Evolutionary conservation across 495 filamentous ascomycete species (phyloP), one percentile per base, ranked within the genome.

Genomic region (Daldinia childiae): DNA sequence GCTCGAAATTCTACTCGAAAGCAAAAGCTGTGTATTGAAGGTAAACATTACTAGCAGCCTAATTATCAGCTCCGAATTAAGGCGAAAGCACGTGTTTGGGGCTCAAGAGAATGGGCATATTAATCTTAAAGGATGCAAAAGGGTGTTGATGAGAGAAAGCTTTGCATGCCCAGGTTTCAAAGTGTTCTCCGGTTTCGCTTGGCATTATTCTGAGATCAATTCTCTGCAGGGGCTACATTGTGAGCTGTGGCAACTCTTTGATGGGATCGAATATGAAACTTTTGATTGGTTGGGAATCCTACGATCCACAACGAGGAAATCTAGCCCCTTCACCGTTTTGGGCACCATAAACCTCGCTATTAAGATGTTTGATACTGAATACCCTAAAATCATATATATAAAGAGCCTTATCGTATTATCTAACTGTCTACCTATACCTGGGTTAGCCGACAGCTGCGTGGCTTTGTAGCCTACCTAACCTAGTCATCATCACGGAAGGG

Each of bases 171-270:
- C 15, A 43, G 19, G 68, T 71, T 71, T 71, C 68, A 71, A 66
- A 65, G 41, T 39, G 39, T 24, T 62, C 68, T 69, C 67, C 58
- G 62, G 68, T 71, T 71, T 71, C 68, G 68, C 68, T 71, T 71
- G 68, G 68, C 68, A 58, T 30, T 51, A 17, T 38, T 68, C 56
- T 52, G 41, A 62, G 57, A 66, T 62, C 34, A n/a, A 32, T 50
- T 48, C 68, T 57, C 62, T 71, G 68, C 57, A 66, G 36, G 51
- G 21, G 21, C 29, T 57, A 15, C 29, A 54, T 59, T 24, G 6
- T 55, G 38, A 54, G 27, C 19, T 30, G 29, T 66, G n/a, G 15
- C 27, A n/a, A n/a, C n/a, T n/a, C n/a, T n/a, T n/a, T n/a, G n/a
- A n/a, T n/a, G n/a, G n/a, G 60, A 11, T 30, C 50, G 12, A 19